A percentile compares a stretch with the other conserved stretches of the same genome.
Conservation (phyloP, 2,329 filamentous ascomycete genomes). For the Cordyceps javanica region DNA sequence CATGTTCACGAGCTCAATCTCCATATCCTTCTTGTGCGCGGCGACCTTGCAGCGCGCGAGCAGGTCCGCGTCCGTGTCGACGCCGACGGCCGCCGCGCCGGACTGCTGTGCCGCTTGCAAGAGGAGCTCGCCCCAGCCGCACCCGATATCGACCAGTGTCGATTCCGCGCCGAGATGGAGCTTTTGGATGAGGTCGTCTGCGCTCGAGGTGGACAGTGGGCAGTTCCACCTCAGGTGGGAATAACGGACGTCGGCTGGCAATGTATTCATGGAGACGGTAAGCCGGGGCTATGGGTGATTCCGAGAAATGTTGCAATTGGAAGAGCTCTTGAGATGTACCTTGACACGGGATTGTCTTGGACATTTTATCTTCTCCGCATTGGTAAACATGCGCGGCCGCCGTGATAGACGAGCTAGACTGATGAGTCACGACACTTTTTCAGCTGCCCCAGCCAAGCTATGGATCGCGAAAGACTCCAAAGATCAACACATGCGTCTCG, state of each 20-base stretch:
- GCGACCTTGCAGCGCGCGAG: conserved; percentile 3
- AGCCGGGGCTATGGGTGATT: neutral
- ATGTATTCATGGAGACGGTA: neutral
- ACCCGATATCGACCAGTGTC: conserved; percentile 14
- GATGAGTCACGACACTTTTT: neutral
- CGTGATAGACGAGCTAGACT: too few relatives aligned
- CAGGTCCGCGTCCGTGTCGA: conserved; percentile 12
- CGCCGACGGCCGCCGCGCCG: conserved; percentile 1
- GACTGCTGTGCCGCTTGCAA: conserved; percentile 2
- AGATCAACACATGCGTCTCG: too few relatives aligned
- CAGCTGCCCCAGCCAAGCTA: neutral
- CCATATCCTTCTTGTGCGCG: neutral
- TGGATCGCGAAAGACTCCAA: neutral
- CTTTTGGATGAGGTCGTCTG: neutral
- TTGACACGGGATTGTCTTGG: too few relatives aligned
- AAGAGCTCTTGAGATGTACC: too few relatives aligned
- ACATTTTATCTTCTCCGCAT: too few relatives aligned
- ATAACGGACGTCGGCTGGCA: neutral
- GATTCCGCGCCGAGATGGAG: neutral
- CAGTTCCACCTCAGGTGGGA: conserved; percentile 6
- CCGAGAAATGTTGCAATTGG: neutral
- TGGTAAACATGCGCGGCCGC: too few relatives aligned
- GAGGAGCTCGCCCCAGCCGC: conserved; percentile 17
- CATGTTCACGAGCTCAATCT: conserved; percentile 2
- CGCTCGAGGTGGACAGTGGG: neutral